These are phyloP conservation scores for Pilatotrama ljubarskyi DNA, from an alignment of 768 basidiomycete genomes.

Conservation along the genomic window DNA sequence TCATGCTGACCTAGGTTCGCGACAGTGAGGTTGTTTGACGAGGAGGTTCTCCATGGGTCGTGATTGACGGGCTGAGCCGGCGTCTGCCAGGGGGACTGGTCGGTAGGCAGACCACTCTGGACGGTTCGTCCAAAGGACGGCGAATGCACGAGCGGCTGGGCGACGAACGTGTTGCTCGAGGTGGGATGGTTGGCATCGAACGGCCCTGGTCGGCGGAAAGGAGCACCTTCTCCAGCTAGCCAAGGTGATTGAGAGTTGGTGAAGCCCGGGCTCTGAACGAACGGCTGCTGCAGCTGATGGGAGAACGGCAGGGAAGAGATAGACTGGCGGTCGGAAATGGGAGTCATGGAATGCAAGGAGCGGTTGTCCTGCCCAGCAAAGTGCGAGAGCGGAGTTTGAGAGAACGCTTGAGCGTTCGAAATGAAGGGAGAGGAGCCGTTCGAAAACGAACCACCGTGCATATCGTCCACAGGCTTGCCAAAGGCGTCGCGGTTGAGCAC, in stretches of 20 bases:
- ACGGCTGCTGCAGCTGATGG: constrained; percentile 23
- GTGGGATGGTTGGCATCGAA: constrained; percentile 49
- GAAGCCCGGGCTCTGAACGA: constrained; percentile 14
- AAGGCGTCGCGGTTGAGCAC: constrained; percentile 25
- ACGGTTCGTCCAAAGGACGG: constrained; percentile 18
- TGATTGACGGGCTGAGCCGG: constrained; percentile 48
- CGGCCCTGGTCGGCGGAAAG: constrained; percentile 37
- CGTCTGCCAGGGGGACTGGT: constrained; percentile 56
- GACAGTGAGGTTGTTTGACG: constrained; percentile 56
- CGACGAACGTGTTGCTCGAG: constrained; percentile 36
- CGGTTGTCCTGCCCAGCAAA: constrained; percentile 21
- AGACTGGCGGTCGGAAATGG: constrained; percentile 27
- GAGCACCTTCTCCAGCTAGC: constrained; percentile 17
- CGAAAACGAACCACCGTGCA: constrained; percentile 18
- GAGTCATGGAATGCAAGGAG: constrained; percentile 24
- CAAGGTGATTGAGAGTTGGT: constrained; percentile 22
- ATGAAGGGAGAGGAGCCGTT: constrained; percentile 22
- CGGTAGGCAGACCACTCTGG: constrained; percentile 26
- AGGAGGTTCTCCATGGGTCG: constrained; percentile 49
- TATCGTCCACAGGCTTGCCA: constrained; percentile 16
- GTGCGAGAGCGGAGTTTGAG: constrained; percentile 21
- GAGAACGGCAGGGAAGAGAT: constrained; percentile 8
- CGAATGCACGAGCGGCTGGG: constrained; percentile 24
- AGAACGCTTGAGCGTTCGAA: constrained; percentile 23
- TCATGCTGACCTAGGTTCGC: constrained; percentile 62